Evolutionary conservation across 1,139 yeast genomes (phyloP), one percentile per base, ranked within the genome.

Genomic region (Debaryomycetaceae sp.): DNA sequence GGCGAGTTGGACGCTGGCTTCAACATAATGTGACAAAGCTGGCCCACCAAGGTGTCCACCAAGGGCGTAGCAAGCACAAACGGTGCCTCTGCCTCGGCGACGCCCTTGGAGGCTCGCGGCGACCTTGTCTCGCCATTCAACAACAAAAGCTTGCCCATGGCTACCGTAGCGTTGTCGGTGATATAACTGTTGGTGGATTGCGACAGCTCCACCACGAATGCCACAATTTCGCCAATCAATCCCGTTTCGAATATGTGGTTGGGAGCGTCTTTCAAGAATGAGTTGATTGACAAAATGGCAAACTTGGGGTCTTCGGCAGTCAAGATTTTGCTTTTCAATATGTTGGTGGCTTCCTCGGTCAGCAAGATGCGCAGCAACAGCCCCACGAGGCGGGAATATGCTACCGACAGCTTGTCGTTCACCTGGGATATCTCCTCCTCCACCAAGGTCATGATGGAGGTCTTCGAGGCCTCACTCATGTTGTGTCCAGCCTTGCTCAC

Each of bases 351-450:
- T 51, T 83, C 94, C 4, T 76, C 84, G 3, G 60, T 45, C 0
- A 79, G 72, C 48, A 85, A 62, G 26, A 81, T 78, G 42, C 74
- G 79, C 2, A 93, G 75, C 33, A 86, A 62, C 1, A 93, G 75
- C 31, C 95, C 95, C 38, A 85, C 70, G 35, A 85, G 65, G 49
- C 75, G 75, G 9, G 96, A 95, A 46, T 82, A 81, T 2, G 88
- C 80, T 37, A 81, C 76, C 4, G 83, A 83, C 14, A 78, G 54
- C 40, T 78, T 77, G 34, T 71, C 78, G 29, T 62, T 75, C 10
- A 66, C 72, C 15, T 61, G 47, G 11, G 55, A 44, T 45, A 81
- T 75, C 45, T 82, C 89, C 31, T 78, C 79, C 51, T 84, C 93
- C 33, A 88, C 83, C 36, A 89, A 67, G n/a, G 76, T 65, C 61